Evolutionary conservation across 2,329 filamentous ascomycete species (phyloP).

Genomic region (Mycosphaerella sp.): DNA sequence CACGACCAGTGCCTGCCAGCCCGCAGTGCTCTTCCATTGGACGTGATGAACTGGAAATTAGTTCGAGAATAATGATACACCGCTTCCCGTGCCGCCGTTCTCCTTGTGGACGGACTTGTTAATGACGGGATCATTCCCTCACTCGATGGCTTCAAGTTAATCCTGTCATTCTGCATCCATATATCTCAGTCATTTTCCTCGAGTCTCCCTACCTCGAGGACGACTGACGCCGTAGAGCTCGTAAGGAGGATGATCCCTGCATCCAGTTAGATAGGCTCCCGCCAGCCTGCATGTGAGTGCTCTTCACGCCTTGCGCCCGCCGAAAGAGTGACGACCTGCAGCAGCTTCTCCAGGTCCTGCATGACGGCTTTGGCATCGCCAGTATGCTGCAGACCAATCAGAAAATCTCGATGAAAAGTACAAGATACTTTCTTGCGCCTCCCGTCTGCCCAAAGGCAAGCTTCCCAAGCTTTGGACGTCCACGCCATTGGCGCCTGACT

Average conservation of each 20-base stretch:
- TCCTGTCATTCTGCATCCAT: too few species aligned
- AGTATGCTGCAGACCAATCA: conserved; percentile 5
- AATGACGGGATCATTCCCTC: too few species aligned
- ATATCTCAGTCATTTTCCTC: too few species aligned
- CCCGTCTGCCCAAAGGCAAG: conserved; percentile 9
- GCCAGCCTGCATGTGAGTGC: neutral
- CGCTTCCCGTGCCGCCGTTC: too few species aligned
- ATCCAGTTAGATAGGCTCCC: neutral
- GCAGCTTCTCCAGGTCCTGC: neutral
- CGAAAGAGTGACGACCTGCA: too few species aligned
- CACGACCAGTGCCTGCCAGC: too few species aligned
- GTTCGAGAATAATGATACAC: too few species aligned
- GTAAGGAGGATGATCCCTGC: neutral
- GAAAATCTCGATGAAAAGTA: conserved; percentile 2
- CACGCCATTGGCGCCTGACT: conserved; percentile 10
- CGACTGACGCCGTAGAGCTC: neutral
- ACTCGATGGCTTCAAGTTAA: too few species aligned
- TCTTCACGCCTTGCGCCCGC: neutral
- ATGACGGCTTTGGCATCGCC: conserved; percentile 3
- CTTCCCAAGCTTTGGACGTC: conserved; percentile 9
- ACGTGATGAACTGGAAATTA: too few species aligned
- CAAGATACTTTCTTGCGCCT: conserved; percentile 4
- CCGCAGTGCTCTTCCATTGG: too few species aligned
- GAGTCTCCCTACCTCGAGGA: too few species aligned
- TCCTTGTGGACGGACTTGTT: too few species aligned